phyloP scores from a whole-genome alignment of 306 rosid species.

The Medicago lupulina region DNA sequence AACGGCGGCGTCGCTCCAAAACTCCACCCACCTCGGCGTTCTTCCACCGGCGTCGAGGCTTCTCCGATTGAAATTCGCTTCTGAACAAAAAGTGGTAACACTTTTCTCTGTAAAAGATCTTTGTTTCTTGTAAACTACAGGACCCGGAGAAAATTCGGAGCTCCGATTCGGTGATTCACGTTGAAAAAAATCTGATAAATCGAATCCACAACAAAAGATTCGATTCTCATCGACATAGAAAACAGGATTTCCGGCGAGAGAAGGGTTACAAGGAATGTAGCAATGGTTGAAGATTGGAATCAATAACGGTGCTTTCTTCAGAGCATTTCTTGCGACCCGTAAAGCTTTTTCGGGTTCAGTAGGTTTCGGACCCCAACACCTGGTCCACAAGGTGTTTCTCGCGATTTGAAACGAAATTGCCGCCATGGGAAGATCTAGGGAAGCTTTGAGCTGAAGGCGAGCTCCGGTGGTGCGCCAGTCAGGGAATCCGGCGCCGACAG shows the following conservation, averaged over 20 bases:
- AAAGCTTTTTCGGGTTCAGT: conserved; percentile 72
- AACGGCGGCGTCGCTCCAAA: conserved; percentile 83
- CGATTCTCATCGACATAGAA: conserved; percentile 82
- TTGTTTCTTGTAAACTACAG: conserved; percentile 59
- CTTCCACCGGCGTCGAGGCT: conserved; percentile 72
- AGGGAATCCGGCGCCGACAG: conserved; percentile 79
- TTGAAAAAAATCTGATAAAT: conserved; percentile 81
- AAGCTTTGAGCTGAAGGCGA: conserved; percentile 69
- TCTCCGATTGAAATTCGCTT: conserved; percentile 54
- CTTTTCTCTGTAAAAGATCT: conserved; percentile 68
- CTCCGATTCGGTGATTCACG: conserved; percentile 65
- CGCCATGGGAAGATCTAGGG: conserved; percentile 80
- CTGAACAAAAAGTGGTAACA: conserved; percentile 54
- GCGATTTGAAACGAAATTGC: conserved; percentile 83
- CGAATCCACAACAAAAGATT: conserved; percentile 83
- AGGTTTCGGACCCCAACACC: conserved; percentile 79
- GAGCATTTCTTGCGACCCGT: conserved; percentile 68
- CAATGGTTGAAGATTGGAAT: conserved; percentile 87
- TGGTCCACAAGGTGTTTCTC: conserved; percentile 70
- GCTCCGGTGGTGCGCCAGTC: conserved; percentile 80
- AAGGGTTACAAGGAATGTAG: conserved; percentile 85
- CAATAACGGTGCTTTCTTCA: conserved; percentile 80
- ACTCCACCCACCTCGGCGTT: conserved; percentile 90
- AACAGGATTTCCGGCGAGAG: conserved; percentile 78
- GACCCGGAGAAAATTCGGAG: conserved; percentile 54